Conservation (phyloP, 2,329 filamentous ascomycete genomes). For the Talaromyces albobiverticillius region DNA sequence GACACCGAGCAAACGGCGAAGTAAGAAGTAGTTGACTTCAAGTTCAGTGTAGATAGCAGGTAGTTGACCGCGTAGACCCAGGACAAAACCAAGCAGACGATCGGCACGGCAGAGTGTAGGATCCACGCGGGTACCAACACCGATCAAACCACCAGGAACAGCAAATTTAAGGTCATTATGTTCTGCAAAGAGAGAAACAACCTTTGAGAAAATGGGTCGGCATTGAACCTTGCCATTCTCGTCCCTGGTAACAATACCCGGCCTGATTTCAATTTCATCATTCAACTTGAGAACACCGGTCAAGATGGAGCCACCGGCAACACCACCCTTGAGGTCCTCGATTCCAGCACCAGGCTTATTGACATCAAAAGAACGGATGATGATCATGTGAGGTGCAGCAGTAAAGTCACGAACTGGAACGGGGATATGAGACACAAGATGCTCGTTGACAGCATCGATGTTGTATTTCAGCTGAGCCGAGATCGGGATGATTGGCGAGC, state of each 20-base stretch:
- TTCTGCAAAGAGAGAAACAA: constrained; percentile 94
- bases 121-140: constrained; percentile 96
- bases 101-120: constrained; percentile 97
- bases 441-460: constrained; percentile 96
- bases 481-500: constrained; percentile 93
- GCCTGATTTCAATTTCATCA: constrained; percentile 97
- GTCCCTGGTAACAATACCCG: constrained; percentile 96
- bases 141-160: constrained; percentile 94
- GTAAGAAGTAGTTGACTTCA: constrained; percentile 98
- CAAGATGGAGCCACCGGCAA: constrained; percentile 93
- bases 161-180: constrained; percentile 98
- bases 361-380: constrained; percentile 98
- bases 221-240: constrained; percentile 92
- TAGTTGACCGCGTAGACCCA: constrained; percentile 88
- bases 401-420: constrained; percentile 88
- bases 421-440: constrained; percentile 91
- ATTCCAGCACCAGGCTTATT: constrained; percentile 99
- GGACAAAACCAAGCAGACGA: constrained; percentile 96
- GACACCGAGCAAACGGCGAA: constrained; percentile 90
- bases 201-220: constrained; percentile 93
- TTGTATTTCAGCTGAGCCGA: constrained; percentile 99
- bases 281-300: constrained; percentile 95
- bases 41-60: constrained; percentile 98
- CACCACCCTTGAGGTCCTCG: constrained; percentile 96
- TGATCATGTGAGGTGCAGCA: constrained; percentile 93